Evolutionary conservation across 805 yeast genomes (phyloP).

Genomic region (Cyberlindnera americana): DNA sequence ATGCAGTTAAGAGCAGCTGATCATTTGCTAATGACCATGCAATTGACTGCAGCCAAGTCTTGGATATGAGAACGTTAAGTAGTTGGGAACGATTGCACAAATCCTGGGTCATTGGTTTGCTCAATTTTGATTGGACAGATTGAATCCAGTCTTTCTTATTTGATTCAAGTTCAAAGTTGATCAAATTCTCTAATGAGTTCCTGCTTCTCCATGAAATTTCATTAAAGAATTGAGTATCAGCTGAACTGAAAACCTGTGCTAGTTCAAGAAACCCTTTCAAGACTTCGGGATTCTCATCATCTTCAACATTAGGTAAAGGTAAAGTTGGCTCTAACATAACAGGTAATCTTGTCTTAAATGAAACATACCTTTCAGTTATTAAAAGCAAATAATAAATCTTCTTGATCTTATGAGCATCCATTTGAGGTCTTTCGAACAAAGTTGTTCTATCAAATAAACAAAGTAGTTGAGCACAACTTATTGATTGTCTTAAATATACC

Average conservation of each 20-base stretch:
- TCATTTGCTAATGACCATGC: constrained; percentile 23
- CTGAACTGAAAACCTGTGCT: constrained; percentile 22
- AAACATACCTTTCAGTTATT: constrained; percentile 23
- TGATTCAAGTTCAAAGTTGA: constrained; percentile 8
- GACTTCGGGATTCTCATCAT: constrained; percentile 25
- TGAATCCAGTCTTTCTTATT: constrained; percentile 20
- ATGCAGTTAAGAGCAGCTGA: constrained; percentile 11
- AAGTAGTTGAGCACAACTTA: constrained; percentile 22
- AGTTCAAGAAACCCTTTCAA: constrained; percentile 23
- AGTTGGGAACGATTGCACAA: constrained; percentile 14
- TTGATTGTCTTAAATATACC: constrained; percentile 22
- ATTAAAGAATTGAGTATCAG: constrained; percentile 22
- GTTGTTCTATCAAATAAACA: constrained; percentile 15
- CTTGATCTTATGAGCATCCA: constrained; percentile 20
- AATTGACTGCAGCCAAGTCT: constrained; percentile 25
- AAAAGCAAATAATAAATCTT: constrained; percentile 23
- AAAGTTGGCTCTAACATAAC: constrained; percentile 22
- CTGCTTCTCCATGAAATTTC: constrained; percentile 10
- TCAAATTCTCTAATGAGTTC: background rate
- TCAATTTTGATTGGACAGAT: constrained; percentile 18
- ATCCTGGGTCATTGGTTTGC: constrained; percentile 3
- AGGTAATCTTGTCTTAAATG: constrained; percentile 20
- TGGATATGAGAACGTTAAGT: constrained; percentile 20
- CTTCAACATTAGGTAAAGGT: constrained; percentile 20
- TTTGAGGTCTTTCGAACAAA: constrained; percentile 8